phyloP scores from a whole-genome alignment of 352 stramenopile species.

The Phytopythium delawarense region DNA sequence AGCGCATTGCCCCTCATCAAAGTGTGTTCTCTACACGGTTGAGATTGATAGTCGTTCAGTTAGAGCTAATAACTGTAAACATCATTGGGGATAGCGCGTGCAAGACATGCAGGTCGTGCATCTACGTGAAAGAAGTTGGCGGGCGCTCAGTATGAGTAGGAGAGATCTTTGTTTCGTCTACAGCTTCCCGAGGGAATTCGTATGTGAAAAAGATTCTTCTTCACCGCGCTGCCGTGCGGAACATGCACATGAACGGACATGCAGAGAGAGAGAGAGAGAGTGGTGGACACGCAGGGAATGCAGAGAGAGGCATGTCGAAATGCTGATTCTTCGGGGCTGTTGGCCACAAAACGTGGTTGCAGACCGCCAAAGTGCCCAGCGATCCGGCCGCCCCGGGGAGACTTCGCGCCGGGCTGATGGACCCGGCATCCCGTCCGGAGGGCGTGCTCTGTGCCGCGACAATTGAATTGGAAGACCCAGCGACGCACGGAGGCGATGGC shows the following conservation, averaged over 20 bases:
- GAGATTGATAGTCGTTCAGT: constrained; percentile 41
- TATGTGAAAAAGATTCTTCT: constrained; percentile 13
- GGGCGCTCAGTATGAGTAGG: constrained; percentile 70
- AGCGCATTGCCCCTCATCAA: constrained; percentile 7
- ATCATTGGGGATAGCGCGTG: constrained; percentile 52
- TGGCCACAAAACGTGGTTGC: constrained; percentile 53
- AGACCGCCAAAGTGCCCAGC: constrained; percentile 67
- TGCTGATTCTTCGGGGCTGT: constrained; percentile 72
- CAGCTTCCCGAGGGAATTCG: constrained; percentile 10
- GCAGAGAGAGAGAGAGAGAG: no score
- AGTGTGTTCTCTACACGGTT: constrained; percentile 8
- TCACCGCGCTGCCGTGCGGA: constrained; percentile 34
- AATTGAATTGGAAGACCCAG: constrained; percentile 60
- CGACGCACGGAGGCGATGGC: constrained; percentile 39
- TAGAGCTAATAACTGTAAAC: constrained; percentile 88
- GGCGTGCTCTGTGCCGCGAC: constrained; percentile 59
- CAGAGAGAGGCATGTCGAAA: constrained; percentile 49
- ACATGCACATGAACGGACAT: constrained; percentile 4
- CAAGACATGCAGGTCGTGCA: neutral
- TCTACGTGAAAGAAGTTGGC: neutral
- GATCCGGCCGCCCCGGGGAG: constrained; percentile 52
- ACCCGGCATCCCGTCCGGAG: constrained; percentile 67
- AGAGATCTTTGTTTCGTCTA: constrained; percentile 51
- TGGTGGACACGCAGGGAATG: no score
- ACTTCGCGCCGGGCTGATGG: constrained; percentile 71